Evolutionary conservation across 179 eudicot species (phyloP).

Genomic region (Beta macrorhiza): DNA sequence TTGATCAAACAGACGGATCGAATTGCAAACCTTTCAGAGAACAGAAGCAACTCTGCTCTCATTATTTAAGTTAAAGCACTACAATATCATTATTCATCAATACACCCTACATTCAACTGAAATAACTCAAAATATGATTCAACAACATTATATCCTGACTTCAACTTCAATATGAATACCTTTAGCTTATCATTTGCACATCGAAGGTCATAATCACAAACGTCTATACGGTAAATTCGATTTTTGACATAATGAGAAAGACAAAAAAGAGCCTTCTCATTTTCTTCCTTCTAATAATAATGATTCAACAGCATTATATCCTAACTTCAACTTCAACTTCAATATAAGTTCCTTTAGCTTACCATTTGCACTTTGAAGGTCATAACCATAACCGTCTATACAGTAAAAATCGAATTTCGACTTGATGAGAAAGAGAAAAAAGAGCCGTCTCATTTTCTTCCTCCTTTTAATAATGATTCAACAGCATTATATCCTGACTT

Average conservation of each 20-base stretch:
- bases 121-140: not conserved
- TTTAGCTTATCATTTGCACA: not conserved
- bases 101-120: too few species aligned
- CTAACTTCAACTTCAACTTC: not conserved
- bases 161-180: not conserved
- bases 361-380: not conserved
- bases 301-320: not conserved
- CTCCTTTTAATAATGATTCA: not conserved
- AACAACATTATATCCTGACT: not conserved
- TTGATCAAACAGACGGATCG: not conserved
- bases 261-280: too few species aligned
- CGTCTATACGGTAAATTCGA: too few species aligned
- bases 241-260: too few species aligned
- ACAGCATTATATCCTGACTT: not conserved
- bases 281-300: too few species aligned
- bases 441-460: too few species aligned
- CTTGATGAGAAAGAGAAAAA: too few species aligned
- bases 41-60: not conserved
- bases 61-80: not conserved
- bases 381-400: too few species aligned
- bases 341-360: not conserved
- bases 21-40: not conserved
- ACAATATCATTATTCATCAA: not conserved
- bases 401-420: too few species aligned
- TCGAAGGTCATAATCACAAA: too few species aligned